Base-by-base conservation (phyloP, 139 green algal genomes). In the Coelastrella sp. region DNA sequence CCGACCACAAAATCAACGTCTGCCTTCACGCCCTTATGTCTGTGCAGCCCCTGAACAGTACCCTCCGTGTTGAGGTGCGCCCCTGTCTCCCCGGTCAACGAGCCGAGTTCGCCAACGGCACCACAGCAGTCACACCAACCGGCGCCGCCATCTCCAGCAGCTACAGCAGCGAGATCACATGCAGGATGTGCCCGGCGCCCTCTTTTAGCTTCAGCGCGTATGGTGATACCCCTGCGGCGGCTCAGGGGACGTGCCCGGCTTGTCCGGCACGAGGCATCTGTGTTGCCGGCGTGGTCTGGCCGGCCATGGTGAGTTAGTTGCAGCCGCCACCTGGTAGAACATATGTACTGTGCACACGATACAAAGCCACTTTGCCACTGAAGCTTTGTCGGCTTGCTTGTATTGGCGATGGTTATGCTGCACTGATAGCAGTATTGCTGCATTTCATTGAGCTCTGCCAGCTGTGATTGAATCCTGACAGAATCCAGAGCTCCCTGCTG, bases 171-270 rank as follows among this genome's bases (percentile, higher is more conserved):
- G 4, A 32, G 7, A 54, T 79, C 23, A 79, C 16, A 13, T 87
- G 82, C 82, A 56, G 6, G 5, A 77, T 79, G 23, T 87, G 82
- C 54, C 22, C 54, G 4, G 32, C 82, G 6, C 82, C 64, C 6
- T 87, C 82, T 3, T 87, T 87, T 64, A 87, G 64, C 64, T 87
- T 87, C 47, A 87, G 19, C 7, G 82, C 64, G 10, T 77, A 78
- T 54, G 32, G 22, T 65, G 65, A 54, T 57, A 56, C 82, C 23
- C 16, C 82, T 65, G 82, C 82, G 23, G 65, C 47, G 23, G 32
- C 82, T 64, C 32, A 64, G 32, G 32, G 58, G 14, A 66, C 54
- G 22, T 86, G 80, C 20, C 80, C 65, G n/a, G 58, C 57, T 71
- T 87, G 82, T 54, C 65, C 65, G 7, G 5, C 19, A 10, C 14